Evolutionary conservation across 441 rosid genomes (phyloP).

Genomic region (Brassica balearica): DNA sequence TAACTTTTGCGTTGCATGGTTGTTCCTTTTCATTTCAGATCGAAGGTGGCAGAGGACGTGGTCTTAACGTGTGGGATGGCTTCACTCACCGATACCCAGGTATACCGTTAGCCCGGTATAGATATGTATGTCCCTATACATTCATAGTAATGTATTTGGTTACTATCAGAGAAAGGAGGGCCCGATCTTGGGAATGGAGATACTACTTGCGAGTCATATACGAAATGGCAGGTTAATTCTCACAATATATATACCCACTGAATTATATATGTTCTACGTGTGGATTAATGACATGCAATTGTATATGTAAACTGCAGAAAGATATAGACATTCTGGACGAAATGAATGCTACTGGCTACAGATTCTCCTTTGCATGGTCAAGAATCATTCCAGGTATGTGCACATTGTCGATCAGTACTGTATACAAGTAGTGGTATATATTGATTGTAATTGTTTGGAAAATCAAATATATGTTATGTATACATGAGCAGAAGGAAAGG

Average conservation of each 20-base stretch:
- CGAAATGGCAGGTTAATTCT: not conserved
- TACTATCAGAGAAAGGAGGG: not conserved
- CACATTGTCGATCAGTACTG: not conserved
- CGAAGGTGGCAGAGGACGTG: not conserved
- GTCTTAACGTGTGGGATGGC: not conserved
- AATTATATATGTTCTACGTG: not conserved
- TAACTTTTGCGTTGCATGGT: not conserved
- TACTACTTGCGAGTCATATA: not conserved
- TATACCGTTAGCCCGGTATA: not conserved
- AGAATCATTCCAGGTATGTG: not conserved
- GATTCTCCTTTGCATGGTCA: not conserved
- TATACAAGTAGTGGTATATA: no score
- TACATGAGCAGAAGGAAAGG: conserved; percentile 4
- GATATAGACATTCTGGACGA: not conserved
- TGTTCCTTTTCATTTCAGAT: not conserved
- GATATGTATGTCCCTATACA: not conserved
- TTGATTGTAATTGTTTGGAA: not conserved
- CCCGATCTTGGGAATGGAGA: not conserved
- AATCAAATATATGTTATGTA: not conserved
- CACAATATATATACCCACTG: not conserved
- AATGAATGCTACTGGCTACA: not conserved
- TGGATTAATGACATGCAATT: not conserved
- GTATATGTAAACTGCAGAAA: not conserved
- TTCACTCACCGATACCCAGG: not conserved
- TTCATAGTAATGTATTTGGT: not conserved